Evolutionary conservation across 441 rosid species (phyloP), one percentile per base, ranked within the genome.

Genomic region (Euphorbia corollata): DNA sequence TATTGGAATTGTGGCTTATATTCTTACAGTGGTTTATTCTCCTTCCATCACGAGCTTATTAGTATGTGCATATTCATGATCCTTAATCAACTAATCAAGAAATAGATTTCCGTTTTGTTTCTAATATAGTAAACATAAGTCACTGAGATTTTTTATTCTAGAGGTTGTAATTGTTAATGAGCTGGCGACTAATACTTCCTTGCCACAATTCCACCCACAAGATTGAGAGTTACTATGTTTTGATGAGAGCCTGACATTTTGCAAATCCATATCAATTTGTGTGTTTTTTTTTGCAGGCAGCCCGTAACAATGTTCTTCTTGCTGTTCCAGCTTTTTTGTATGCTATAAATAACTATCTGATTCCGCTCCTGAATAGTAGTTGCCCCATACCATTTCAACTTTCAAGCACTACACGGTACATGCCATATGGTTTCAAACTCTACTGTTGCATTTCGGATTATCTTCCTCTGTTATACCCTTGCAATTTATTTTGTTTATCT

Each of bases 261-360:
- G 39, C 10, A 16, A 50, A 45, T 27, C 15, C 24, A 23, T 65
- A 27, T 54, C 36, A 48, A 62, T 19, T 6, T 38, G 41, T 45
- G 18, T 27, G n/a, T n/a, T n/a, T 71, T 51, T 79, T 55, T 79
- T 65, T 60, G 74, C 86, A 94, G 97, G 97, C 96, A 73, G 97
- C 99, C 62, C 93, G 97, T 62, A 87, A 86, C 82, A 93, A 93
- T 76, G 90, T 78, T 67, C 94, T 94, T 79, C 98, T 94, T 57
- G 99, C 98, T 30, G 92, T 88, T 86, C 99, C 99, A 71, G 97
- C 99, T 19, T 57, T 89, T 80, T 82, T 94, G 20, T 94, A 94
- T 82, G 99, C 97, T 48, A 77, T 94, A 75, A 94, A 91, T 77
- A 94, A 94, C 81, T 94, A 94, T 74, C 82, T 94, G 75, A 94